These are phyloP conservation scores for Colletotrichum sp. DNA, from an alignment of 2,329 filamentous ascomycete species.

Conservation along the genomic window DNA sequence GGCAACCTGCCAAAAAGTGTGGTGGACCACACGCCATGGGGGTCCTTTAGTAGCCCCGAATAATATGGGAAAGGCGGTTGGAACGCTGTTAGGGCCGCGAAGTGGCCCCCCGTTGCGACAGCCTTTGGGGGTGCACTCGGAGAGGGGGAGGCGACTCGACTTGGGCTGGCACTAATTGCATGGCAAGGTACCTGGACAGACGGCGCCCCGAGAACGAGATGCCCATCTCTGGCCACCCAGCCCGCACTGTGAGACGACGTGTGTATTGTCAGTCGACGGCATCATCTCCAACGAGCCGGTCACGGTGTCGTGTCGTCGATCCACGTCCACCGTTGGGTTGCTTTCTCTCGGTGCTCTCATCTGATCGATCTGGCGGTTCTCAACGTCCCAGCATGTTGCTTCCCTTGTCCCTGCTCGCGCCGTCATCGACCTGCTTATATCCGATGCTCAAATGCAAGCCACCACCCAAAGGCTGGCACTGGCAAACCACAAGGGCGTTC, in stretches of 20 bases:
- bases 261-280: background rate
- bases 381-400: background rate
- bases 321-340: background rate
- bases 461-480: background rate
- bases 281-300: background rate
- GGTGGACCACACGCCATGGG: conserved; percentile 11
- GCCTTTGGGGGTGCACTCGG: background rate
- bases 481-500: background rate
- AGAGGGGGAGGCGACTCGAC: background rate
- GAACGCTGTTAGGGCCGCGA: background rate
- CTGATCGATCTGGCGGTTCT: background rate
- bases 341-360: background rate
- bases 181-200: background rate
- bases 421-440: background rate
- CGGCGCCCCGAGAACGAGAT: background rate
- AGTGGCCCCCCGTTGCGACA: background rate
- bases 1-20: background rate
- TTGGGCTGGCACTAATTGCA: background rate
- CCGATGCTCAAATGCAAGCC: background rate
- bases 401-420: background rate
- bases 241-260: background rate
- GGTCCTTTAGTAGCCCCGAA: background rate
- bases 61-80: conserved; percentile 7
- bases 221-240: background rate
- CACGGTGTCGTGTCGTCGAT: background rate